Evolutionary conservation across 441 rosid species (phyloP), one percentile per base, ranked within the genome.

Genomic region (Geranium incanum): DNA sequence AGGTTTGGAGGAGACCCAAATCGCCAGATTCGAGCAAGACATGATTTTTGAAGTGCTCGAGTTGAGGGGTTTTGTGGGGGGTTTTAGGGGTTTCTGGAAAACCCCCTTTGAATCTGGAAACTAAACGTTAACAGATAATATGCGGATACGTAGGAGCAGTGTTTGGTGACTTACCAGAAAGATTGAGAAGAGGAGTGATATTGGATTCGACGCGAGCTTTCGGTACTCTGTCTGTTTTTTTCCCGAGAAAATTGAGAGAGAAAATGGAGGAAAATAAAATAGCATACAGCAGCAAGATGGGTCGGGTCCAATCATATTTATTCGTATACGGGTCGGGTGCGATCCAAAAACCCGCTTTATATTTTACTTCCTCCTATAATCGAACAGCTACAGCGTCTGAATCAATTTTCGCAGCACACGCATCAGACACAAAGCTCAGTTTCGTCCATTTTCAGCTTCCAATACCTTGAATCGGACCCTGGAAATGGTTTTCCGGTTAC

Each of bases 1-100:
- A 66, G 88, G 81, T 80, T 84, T 93, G 76, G 95, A 81, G 75
- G 89, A 81, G 67, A 83, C 83, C 87, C 86, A 85, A 81, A 84
- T 78, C 79, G 88, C 76, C 15, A 87, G 76, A 83, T 84, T 88
- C 33, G 89, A 76, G 84, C 87, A 86, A 76, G 91, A 75, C 92
- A 94, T 89, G 72, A 66, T 72, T 43, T 37, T 21, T 36, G 43
- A 1, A 39, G 43, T 1, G 43, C 43, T 39, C 43, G 6, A 39
- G 43, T 39, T 0, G 8, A 7, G 43, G 43, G 43, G 5, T 38
- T 38, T 6, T 38, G 41, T 38, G 41, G 6, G 41, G 41, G 21
- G 21, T 50, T 50, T 50, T 9, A 50, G 59, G 59, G 59, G 59
- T 50, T 15, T 50, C 18, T 50, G 59, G 4, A n/a, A 50, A 50